Conservation (phyloP, 805 yeast species). For the Kodamaea kaohsiungensis region DNA sequence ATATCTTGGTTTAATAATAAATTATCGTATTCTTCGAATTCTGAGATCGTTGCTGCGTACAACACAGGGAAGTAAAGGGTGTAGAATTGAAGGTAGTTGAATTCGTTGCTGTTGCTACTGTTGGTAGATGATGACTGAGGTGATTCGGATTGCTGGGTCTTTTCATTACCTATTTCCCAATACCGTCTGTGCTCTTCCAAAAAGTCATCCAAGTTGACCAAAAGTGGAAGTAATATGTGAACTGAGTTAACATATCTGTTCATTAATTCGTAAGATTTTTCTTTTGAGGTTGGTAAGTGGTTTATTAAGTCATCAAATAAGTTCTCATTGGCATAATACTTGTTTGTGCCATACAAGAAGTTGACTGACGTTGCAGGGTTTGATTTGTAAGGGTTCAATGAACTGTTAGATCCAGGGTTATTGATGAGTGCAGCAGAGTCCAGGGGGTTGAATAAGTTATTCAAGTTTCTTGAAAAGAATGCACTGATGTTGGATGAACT, state of each 20-base stretch:
- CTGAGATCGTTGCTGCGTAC: constrained; percentile 60
- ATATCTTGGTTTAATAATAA: constrained; percentile 48
- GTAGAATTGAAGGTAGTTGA: constrained; percentile 47
- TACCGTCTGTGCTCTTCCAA: constrained; percentile 46
- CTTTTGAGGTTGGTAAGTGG: constrained; percentile 45
- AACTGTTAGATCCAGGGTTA: constrained; percentile 5
- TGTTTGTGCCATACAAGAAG: constrained; percentile 41
- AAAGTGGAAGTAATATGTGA: constrained; percentile 55
- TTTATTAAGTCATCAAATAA: constrained; percentile 38
- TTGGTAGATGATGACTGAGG: neutral
- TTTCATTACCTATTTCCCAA: constrained; percentile 40
- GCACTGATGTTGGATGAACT: constrained; percentile 14
- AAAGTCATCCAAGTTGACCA: constrained; percentile 48
- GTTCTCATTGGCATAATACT: constrained; percentile 36
- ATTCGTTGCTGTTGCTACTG: constrained; percentile 12
- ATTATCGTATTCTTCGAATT: constrained; percentile 58
- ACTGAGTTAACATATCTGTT: constrained; percentile 52
- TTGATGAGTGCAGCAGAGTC: neutral
- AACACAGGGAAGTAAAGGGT: constrained; percentile 52
- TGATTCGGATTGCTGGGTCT: constrained; percentile 1
- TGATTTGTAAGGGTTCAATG: constrained; percentile 31
- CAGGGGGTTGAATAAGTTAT: constrained; percentile 14
- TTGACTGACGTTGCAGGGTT: constrained; percentile 36
- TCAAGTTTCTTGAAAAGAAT: constrained; percentile 13
- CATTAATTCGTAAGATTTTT: constrained; percentile 47